A percentile compares a stretch with the other conserved stretches of the same genome.
These are phyloP conservation scores for Filobasidium floriforme DNA, from an alignment of 768 basidiomycete genomes.

Conservation along the genomic window DNA sequence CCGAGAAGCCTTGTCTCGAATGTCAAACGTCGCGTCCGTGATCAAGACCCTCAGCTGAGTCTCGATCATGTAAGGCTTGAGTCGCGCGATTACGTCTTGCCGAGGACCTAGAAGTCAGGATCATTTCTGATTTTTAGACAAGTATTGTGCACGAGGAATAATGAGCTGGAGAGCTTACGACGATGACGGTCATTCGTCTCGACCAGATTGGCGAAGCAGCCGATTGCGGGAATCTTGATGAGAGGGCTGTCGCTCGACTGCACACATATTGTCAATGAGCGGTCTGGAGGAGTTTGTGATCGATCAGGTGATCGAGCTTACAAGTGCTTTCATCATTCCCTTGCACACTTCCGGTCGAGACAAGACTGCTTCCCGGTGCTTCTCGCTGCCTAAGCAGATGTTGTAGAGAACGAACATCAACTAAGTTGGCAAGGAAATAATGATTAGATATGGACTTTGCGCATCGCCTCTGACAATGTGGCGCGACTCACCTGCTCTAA, in stretches of 20 bases:
- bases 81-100: conserved; percentile 18
- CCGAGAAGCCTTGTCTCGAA: conserved; percentile 20
- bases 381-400: conserved; percentile 19
- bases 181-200: conserved; percentile 25
- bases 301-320: conserved; percentile 5
- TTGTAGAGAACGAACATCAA: conserved; percentile 23
- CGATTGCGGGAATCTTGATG: conserved; percentile 23
- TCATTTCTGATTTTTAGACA: too few species aligned
- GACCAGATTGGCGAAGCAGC: conserved; percentile 20
- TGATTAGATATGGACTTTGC: not conserved
- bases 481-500: conserved; percentile 20
- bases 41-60: conserved; percentile 5
- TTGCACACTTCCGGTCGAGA: conserved; percentile 11
- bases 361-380: conserved; percentile 20
- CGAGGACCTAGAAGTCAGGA: conserved; percentile 9
- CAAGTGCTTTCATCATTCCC: conserved; percentile 21
- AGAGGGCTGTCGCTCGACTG: conserved; percentile 18
- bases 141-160: too few species aligned
- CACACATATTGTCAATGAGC: not conserved
- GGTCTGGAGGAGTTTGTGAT: not conserved
- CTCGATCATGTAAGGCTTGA: conserved; percentile 20
- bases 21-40: conserved; percentile 21
- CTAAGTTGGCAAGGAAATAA: not conserved
- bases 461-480: not conserved
- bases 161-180: conserved; percentile 5